A percentile compares a stretch with the other conserved stretches of the same genome.
Evolutionary conservation across 1,139 yeast species (phyloP).

Genomic region (Blastobotrys ciferrii): DNA sequence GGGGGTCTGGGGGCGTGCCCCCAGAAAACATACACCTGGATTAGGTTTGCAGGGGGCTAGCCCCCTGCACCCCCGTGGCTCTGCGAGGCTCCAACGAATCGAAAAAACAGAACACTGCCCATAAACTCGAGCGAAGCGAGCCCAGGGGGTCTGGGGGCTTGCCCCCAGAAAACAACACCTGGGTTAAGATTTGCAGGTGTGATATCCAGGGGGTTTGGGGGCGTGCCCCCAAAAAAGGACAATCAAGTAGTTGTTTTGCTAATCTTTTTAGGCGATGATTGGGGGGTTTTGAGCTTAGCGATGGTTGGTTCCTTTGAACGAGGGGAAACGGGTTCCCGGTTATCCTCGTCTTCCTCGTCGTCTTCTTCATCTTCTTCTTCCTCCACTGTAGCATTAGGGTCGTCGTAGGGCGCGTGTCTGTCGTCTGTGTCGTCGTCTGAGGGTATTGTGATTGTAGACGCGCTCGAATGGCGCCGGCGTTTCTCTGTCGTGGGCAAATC

Average conservation of each 20-base stretch:
- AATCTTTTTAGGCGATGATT: slow-evolving; percentile 3
- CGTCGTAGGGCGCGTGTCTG: slow-evolving; percentile 13
- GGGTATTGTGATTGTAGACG: slow-evolving; percentile 36
- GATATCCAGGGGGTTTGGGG: too few relatives aligned
- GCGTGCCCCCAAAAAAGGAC: too few relatives aligned
- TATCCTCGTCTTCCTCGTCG: slow-evolving; percentile 17
- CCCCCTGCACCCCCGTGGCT: too few relatives aligned
- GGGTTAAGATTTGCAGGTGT: too few relatives aligned
- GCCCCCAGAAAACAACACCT: too few relatives aligned
- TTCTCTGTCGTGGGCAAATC: slow-evolving; percentile 21
- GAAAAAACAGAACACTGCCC: too few relatives aligned
- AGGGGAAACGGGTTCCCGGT: neutral
- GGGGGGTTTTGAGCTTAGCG: slow-evolving; percentile 1
- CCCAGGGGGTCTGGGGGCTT: too few relatives aligned
- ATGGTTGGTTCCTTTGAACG: neutral
- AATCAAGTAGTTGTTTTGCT: neutral
- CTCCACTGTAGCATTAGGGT: slow-evolving; percentile 14
- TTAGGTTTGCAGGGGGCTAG: too few relatives aligned
- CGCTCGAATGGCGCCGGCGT: slow-evolving; percentile 36
- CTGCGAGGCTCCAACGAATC: too few relatives aligned
- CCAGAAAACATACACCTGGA: too few relatives aligned
- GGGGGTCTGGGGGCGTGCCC: too few relatives aligned
- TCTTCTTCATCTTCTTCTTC: slow-evolving; percentile 18
- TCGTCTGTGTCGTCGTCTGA: slow-evolving; percentile 24
- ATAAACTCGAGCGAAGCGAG: too few relatives aligned